Base-by-base conservation (phyloP, 2,329 filamentous ascomycete genomes). In the Diplocarpon rosae region DNA sequence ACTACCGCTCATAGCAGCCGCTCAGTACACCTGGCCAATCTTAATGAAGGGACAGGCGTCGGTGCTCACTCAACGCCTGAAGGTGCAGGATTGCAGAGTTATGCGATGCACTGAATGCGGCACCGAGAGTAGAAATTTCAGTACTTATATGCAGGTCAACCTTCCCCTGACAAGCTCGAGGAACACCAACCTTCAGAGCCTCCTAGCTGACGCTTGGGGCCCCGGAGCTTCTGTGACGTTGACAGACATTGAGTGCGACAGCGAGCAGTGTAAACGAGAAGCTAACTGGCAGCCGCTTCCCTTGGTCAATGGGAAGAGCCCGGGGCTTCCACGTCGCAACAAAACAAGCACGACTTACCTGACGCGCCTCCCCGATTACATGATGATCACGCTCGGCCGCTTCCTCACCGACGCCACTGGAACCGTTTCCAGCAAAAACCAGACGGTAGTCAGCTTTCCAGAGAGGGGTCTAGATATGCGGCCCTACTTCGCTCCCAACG, bases 401-500 rank as follows among this genome's bases (percentile, higher is more conserved):
- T 48, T 42, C 20, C n/a, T 36, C 14, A 29, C 11, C 17, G 24
- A 42, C 17, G 12, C 34, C 34, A 27, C 28, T 33, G 31, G 16
- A 8, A n/a, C 15, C 8, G 31, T 24, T 24, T 37, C 33, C 2
- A n/a, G 24, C 6, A 44, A 28, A 16, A 39, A 38, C 15, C 16
- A 45, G 15, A 36, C 28, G 16, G 28, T 15, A 12, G 30, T 50
- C 11, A 35, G 28, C 15, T 45, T 50, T 39, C 29, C 36, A 10
- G 36, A 46, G 15, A 36, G 16, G 2, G 31, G 29, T 12, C 29
- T 43, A 27, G 60, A 45, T 56, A 63, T 78, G 24, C 67, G 64
- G 8, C 64, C 60, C 5, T 70, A 65, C 54, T 69, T 66, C 48
- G 60, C 68, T 47, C 59, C 58, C 11, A 48, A 62, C 56, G 42